Conservation (phyloP, 148 eudicot genomes). For the Rhododendron henanense region DNA sequence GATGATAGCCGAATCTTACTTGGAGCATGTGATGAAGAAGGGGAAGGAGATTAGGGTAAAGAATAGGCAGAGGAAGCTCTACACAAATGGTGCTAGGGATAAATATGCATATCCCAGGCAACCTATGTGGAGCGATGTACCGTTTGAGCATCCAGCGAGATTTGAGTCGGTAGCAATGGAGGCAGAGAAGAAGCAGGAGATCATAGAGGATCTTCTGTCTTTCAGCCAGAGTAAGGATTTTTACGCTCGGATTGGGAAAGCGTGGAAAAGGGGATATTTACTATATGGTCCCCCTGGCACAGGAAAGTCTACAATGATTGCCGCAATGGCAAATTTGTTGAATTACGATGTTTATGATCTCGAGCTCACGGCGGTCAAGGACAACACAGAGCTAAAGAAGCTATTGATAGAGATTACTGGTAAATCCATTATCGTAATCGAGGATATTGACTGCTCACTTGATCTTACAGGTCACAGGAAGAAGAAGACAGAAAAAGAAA, state of each 20-base stretch:
- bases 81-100: constrained; percentile 24
- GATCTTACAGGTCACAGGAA: constrained; percentile 44
- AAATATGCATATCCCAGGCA: neutral
- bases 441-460: constrained; percentile 56
- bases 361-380: constrained; percentile 42
- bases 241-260: constrained; percentile 47
- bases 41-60: constrained; percentile 30
- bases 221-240: constrained; percentile 46
- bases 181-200: constrained; percentile 41
- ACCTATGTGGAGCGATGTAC: constrained; percentile 37
- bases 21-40: constrained; percentile 37
- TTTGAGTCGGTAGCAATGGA: constrained; percentile 48
- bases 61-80: constrained; percentile 42
- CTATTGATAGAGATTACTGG: constrained; percentile 44
- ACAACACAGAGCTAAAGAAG: constrained; percentile 42
- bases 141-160: constrained; percentile 51
- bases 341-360: constrained; percentile 42
- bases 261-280: constrained; percentile 54
- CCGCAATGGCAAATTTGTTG: constrained; percentile 54
- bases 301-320: constrained; percentile 50
- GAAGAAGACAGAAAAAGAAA: constrained; percentile 17
- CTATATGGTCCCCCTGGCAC: constrained; percentile 46
- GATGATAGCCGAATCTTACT: constrained; percentile 27
- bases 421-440: constrained; percentile 50
- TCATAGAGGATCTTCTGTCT: constrained; percentile 41